Percentiles rank a stretch among this genome's conserved stretches.
phyloP scores from a whole-genome alignment of 352 stramenopile genomes.

The Phytopythium kandeliae region DNA sequence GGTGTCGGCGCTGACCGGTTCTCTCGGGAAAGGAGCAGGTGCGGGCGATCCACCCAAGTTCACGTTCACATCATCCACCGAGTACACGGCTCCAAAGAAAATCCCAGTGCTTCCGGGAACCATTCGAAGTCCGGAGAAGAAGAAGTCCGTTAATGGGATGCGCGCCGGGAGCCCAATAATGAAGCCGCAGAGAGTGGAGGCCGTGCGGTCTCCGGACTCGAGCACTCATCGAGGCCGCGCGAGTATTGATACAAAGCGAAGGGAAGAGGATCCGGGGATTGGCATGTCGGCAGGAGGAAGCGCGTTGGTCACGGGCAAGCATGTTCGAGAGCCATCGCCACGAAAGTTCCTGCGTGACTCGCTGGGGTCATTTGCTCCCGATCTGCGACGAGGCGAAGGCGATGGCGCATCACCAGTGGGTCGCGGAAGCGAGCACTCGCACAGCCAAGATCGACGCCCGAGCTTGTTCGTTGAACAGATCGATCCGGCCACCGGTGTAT shows the following conservation, averaged over 20 bases:
- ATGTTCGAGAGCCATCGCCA: conserved; percentile 50
- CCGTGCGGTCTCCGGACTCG: not conserved
- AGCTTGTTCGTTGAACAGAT: conserved; percentile 40
- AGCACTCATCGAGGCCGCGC: not conserved
- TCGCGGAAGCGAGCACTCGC: not conserved
- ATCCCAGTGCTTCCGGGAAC: conserved; percentile 67
- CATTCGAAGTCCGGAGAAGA: conserved; percentile 48
- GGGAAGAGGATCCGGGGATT: no score
- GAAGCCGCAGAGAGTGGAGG: not conserved
- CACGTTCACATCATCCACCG: conserved; percentile 57
- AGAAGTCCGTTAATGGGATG: conserved; percentile 12
- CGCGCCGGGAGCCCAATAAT: conserved; percentile 11
- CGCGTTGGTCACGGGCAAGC: conserved; percentile 9
- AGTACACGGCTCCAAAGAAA: conserved; percentile 78
- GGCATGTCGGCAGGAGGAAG: not conserved
- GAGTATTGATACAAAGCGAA: not conserved
- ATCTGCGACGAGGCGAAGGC: conserved; percentile 9
- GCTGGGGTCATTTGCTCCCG: conserved; percentile 14
- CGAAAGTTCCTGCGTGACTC: conserved; percentile 61
- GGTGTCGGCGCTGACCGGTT: not conserved
- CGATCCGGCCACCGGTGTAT: conserved; percentile 39
- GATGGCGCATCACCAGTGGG: not conserved
- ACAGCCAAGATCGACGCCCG: conserved; percentile 23
- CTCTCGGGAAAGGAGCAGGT: not conserved
- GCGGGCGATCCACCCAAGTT: conserved; percentile 34